Base-by-base conservation (phyloP, 2,329 filamentous ascomycete species). In the Didymella pomorum region DNA sequence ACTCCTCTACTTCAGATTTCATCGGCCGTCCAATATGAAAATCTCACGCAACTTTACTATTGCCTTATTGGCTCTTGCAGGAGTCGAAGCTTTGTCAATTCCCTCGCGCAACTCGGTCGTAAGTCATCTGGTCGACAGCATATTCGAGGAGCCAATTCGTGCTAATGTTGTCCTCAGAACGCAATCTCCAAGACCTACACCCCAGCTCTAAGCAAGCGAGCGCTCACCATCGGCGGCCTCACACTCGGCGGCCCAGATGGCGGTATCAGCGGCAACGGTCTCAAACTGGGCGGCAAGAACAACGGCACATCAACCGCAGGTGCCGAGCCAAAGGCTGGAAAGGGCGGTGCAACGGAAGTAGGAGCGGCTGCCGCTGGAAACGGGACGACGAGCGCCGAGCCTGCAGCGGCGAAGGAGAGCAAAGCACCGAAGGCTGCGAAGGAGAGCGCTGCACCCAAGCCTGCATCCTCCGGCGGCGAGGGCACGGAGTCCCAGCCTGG, bases 221-320 rank as follows among this genome's bases (percentile, higher is more conserved):
- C 64, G 55, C 56, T 73, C 18, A 60, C 53, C 16, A 69, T 74
- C 21, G 71, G 72, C 28, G 71, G 71, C 1, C 60, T 73, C 31
- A 74, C 71, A n/a, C 64, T 75, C 9, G 72, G 71, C 26, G 72
- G 72, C 4, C 33, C 65, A 21, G 65, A 60, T 25, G 71, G 72
- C n/a, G 71, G 71, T 8, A 71, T 72, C 25, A 64, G 57, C 16
- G 66, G 65, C 37, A 52, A 61, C 16, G 69, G 69, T 16, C 54
- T 71, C 12, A 66, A 68, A 16, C 57, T 71, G 14, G 66, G 62
- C 33, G 67, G 66, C 9, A 64, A 66, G 31, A 60, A 37, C 12
- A 64, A 62, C 18, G 54, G 39, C 16, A 65, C 61, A 26, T 50
- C 37, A 26, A 44, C 56, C 4, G 54, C 54, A 20, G 55, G 37